Conservation (phyloP, 352 stramenopile genomes). For the Pythium guiyangense region DNA sequence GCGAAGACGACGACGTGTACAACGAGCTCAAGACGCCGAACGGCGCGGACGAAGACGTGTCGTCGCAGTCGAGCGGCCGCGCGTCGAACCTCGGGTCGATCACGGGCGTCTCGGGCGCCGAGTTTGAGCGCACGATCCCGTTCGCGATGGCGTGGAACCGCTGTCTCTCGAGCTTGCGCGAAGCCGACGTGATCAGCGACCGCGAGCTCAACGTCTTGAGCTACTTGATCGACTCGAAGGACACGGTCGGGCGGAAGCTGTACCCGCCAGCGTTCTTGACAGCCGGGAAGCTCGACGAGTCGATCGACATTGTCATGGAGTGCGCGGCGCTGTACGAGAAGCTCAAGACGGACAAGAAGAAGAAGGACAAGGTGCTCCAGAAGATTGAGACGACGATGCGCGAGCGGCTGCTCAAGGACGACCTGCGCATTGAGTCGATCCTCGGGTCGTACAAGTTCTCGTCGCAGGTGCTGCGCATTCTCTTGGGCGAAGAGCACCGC, state of each 20-base stretch:
- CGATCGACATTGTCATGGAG: conserved; percentile 80
- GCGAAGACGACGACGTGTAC: conserved; percentile 50
- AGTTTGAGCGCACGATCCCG: conserved; percentile 82
- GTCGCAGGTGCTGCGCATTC: conserved; percentile 70
- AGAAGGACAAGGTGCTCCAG: conserved; percentile 83
- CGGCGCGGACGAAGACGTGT: conserved; percentile 57
- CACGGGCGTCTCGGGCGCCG: conserved; percentile 68
- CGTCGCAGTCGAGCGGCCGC: conserved; percentile 27
- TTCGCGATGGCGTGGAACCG: conserved; percentile 89
- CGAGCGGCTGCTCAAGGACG: conserved; percentile 79
- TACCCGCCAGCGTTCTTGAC: too few relatives aligned
- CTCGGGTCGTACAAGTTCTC: conserved; percentile 87
- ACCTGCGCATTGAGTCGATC: conserved; percentile 77
- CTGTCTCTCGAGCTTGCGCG: conserved; percentile 65
- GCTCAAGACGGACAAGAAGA: conserved; percentile 84
- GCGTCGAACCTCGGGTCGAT: conserved; percentile 64
- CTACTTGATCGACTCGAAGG: too few relatives aligned
- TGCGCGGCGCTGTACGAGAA: conserved; percentile 80
- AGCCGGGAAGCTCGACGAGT: too few relatives aligned
- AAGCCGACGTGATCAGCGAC: conserved; percentile 81
- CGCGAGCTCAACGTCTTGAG: conserved; percentile 81
- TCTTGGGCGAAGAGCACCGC: conserved; percentile 81
- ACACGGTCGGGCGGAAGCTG: too few relatives aligned
- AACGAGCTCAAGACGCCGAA: conserved; percentile 61
- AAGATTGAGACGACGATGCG: conserved; percentile 87